These are phyloP conservation scores for Coemansia sp. DNA, from an alignment of 192 early-diverging fungal genomes.

Conservation along the genomic window DNA sequence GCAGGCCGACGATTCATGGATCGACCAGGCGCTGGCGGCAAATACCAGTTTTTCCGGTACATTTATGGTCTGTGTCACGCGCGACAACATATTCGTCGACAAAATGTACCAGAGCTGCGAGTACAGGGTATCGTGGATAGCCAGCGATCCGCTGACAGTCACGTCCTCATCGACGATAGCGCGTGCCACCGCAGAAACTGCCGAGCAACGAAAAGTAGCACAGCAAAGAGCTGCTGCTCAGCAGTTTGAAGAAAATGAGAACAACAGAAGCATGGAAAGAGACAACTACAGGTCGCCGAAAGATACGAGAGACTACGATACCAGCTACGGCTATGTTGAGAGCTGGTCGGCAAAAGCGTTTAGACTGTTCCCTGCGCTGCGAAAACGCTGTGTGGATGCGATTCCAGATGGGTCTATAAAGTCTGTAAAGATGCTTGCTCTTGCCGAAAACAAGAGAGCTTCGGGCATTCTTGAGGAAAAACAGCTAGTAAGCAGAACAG, in stretches of 20 bases:
- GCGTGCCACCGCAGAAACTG: not conserved
- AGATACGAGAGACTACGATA: constrained; percentile 14
- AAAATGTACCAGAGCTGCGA: constrained; percentile 2
- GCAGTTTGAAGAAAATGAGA: not conserved
- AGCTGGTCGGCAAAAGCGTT: constrained; percentile 35
- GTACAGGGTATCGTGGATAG: constrained; percentile 23
- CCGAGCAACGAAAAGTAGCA: not conserved
- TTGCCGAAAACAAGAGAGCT: constrained; percentile 2
- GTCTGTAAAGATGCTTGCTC: constrained; percentile 11
- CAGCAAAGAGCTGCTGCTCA: not conserved
- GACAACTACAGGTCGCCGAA: constrained; percentile 1
- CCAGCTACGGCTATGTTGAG: constrained; percentile 1
- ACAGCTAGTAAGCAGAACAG: not conserved
- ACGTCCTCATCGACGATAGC: not conserved
- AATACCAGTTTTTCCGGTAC: constrained; percentile 18
- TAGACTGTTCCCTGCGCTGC: constrained; percentile 21
- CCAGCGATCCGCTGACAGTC: constrained; percentile 24
- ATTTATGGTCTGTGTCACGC: constrained; percentile 20
- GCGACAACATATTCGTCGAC: constrained; percentile 13
- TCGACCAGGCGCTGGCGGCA: not conserved
- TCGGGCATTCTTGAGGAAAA: constrained; percentile 1
- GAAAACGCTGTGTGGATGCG: not conserved
- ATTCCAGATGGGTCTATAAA: not conserved
- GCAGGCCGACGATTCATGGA: constrained; percentile 5
- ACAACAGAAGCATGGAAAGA: not conserved